Evolutionary conservation across 2,329 filamentous ascomycete species (phyloP).

Genomic region (Cylindrodendrum hubeiense): DNA sequence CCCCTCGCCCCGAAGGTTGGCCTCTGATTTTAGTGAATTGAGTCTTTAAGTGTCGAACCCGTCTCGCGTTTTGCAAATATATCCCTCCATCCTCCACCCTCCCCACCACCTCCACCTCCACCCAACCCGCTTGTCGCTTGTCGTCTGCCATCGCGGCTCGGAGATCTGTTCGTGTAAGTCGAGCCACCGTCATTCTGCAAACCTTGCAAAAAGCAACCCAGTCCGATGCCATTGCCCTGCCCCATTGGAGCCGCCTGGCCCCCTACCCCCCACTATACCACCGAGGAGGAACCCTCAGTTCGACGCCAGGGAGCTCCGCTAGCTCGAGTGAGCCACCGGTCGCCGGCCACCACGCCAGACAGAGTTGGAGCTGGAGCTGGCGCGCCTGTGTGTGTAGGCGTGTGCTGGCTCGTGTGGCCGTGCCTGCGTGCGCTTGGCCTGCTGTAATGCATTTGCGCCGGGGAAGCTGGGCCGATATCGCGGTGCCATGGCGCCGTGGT

Average conservation of each 20-base stretch:
- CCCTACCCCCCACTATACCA: slow-evolving; percentile 43
- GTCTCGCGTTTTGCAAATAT: slow-evolving; percentile 3
- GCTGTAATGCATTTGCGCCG: not conserved
- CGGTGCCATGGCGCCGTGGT: not conserved
- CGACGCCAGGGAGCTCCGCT: slow-evolving; percentile 39
- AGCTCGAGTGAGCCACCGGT: slow-evolving; percentile 38
- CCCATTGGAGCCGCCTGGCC: slow-evolving; percentile 29
- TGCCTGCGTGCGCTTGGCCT: not conserved
- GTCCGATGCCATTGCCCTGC: slow-evolving; percentile 26
- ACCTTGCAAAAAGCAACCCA: slow-evolving; percentile 34
- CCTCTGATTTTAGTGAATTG: slow-evolving; percentile 16
- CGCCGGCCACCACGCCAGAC: not conserved
- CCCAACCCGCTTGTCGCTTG: slow-evolving; percentile 20
- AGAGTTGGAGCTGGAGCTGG: slow-evolving; percentile 19
- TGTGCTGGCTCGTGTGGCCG: not conserved
- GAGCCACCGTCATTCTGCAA: slow-evolving; percentile 33
- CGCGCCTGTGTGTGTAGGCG: not conserved
- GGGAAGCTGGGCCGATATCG: slow-evolving; percentile 1
- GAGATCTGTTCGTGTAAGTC: slow-evolving; percentile 42
- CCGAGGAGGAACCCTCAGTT: slow-evolving; percentile 37
- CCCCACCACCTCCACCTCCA: slow-evolving; percentile 20
- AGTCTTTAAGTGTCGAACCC: slow-evolving; percentile 2
- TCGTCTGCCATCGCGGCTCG: slow-evolving; percentile 34
- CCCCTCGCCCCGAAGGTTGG: slow-evolving; percentile 14
- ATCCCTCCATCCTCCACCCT: slow-evolving; percentile 27